A percentile compares a stretch with the other conserved stretches of the same genome.
Conservation (phyloP, 371 early-diverging fungal genomes). For the Dinochytrium kinnereticum region DNA sequence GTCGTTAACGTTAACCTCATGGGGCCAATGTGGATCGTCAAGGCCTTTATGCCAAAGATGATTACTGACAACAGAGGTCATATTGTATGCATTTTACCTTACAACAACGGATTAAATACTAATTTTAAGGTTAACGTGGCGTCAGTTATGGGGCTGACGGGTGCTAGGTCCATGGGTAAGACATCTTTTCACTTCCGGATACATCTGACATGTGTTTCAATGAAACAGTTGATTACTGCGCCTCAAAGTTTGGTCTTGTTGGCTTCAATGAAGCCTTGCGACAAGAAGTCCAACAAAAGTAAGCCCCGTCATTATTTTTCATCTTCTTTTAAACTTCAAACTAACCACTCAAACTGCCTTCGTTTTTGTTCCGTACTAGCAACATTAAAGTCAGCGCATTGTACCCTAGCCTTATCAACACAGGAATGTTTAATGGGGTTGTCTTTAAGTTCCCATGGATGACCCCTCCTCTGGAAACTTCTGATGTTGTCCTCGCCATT, state of each 20-base stretch:
- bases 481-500: conserved; percentile 52
- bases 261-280: conserved; percentile 62
- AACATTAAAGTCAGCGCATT: conserved; percentile 44
- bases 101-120: not conserved
- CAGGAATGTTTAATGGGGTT: conserved; percentile 64
- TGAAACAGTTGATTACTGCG: conserved; percentile 60
- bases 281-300: conserved; percentile 54
- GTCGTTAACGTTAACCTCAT: conserved; percentile 61
- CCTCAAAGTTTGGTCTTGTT: conserved; percentile 61
- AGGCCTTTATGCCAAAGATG: conserved; percentile 62
- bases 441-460: conserved; percentile 49
- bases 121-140: conserved; percentile 45
- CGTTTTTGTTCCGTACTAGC: too few species aligned
- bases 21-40: conserved; percentile 57
- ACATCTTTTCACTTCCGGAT: too few species aligned
- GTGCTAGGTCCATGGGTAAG: conserved; percentile 36
- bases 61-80: conserved; percentile 60
- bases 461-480: conserved; percentile 51
- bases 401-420: conserved; percentile 58
- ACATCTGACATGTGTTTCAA: not conserved
- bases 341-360: too few species aligned
- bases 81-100: conserved; percentile 43
- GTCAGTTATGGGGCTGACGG: conserved; percentile 54
- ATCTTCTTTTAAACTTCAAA: too few species aligned
- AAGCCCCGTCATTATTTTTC: conserved; percentile 7